Percentiles rank a stretch among this genome's conserved stretches.
Evolutionary conservation across 441 rosid species (phyloP).

Genomic region (Bocquillonia castaneifolia): DNA sequence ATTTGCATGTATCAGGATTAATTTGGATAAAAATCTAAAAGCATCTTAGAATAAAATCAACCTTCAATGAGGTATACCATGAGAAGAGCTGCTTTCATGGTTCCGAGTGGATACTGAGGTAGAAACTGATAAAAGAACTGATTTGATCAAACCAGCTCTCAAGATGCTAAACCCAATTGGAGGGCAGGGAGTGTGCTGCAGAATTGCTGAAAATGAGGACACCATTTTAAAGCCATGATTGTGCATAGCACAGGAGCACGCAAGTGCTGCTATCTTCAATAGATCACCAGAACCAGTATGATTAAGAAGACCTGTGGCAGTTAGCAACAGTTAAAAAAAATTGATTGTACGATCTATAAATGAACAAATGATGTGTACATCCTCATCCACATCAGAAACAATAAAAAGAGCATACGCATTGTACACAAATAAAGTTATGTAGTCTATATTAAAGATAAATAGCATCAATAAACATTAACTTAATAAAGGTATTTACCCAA

Average conservation of each 20-base stretch:
- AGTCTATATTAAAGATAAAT: slow-evolving; percentile 4
- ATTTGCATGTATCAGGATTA: background rate
- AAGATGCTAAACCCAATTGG: slow-evolving; percentile 91
- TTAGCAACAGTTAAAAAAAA: background rate
- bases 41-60: slow-evolving; percentile 14
- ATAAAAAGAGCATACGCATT: background rate
- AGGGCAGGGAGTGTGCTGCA: slow-evolving; percentile 81
- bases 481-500: slow-evolving; percentile 51
- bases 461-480: background rate
- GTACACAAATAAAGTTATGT: background rate
- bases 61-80: slow-evolving; percentile 53
- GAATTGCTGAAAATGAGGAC: slow-evolving; percentile 84
- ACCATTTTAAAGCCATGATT: slow-evolving; percentile 91
- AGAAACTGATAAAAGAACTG: slow-evolving; percentile 85
- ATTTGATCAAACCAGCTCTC: slow-evolving; percentile 95
- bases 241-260: slow-evolving; percentile 87
- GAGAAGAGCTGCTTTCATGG: slow-evolving; percentile 50
- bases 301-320: slow-evolving; percentile 70
- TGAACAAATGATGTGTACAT: background rate
- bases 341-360: background rate
- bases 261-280: slow-evolving; percentile 87
- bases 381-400: background rate
- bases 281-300: slow-evolving; percentile 68
- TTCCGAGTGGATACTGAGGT: slow-evolving; percentile 49
- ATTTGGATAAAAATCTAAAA: slow-evolving; percentile 18